Evolutionary conservation across 805 yeast species (phyloP), one percentile per base, ranked within the genome.

Genomic region (Clavispora asparagi): DNA sequence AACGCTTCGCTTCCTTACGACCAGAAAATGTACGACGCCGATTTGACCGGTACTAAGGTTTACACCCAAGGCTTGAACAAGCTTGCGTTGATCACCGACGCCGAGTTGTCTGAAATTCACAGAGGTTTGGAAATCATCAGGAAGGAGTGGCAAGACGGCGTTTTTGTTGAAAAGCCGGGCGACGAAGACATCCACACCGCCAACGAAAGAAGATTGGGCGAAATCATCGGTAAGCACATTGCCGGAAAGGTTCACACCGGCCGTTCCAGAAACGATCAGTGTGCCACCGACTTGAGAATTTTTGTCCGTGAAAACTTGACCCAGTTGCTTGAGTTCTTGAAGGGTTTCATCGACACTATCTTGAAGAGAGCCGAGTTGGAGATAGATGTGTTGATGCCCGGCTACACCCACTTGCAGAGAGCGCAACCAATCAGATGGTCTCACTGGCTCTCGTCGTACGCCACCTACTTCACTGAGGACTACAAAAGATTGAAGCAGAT

Each of bases 351-450:
- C 62, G 63, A 71, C 50, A 83, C 83, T 16, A 77, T 94, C 55
- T 61, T 82, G 38, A 74, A 74, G 46, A 81, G 99, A 62, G 97
- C 95, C 6, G 84, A 81, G 59, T 64, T 76, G 30, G 99, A 94
- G 70, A 87, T 94, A 49, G 95, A 86, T 57, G 86, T 85, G 16
- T 77, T 94, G 62, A 94, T 94, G 98, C 99, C 99, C 10, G 99
- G 99, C 39, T 94, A 94, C 73, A 94, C 99, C 12, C 99, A 94
- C 71, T 74, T 94, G 64, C 99, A 94, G 76, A 86, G 96, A 65
- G 98, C 98, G 1, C 99, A 91, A 70, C 99, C 99, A n/a, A 94
- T 94, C 61, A 82, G 99, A 71, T 94, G 99, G 99, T 77, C 97
- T 1, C 99, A 94, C 65, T 92, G 97, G 97, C 75, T 94, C 55